Base-by-base conservation (phyloP, 768 basidiomycete species). In the Phaeotremella fagi region DNA sequence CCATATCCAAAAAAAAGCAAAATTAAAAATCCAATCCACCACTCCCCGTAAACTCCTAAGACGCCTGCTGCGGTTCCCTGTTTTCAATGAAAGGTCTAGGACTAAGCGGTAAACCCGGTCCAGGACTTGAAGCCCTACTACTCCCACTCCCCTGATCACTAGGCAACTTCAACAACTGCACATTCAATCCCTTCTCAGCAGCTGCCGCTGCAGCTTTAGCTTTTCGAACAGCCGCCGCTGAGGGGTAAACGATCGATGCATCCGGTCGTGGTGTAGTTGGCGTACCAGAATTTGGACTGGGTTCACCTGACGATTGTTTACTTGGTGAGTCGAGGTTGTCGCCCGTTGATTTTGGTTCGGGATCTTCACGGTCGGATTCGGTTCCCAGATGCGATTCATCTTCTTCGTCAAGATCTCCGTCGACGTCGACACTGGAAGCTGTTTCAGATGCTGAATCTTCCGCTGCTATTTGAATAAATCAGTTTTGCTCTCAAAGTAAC, bases 371-470 rank as follows among this genome's bases (percentile, higher is more conserved):
- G 20, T 52, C 29, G 26, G 44, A 41, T 37, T 48, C 22, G n/a
- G 55, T 36, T 7, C 43, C 23, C 22, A 52, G 29, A 27, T 36
- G 41, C 18, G 51, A 58, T 3, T 45, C 43, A n/a, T 46, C 35
- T 20, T 47, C 24, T 3, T 45, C 48, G 18, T 58, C 49, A 1
- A 36, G 1, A 31, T 58, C 56, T 5, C 46, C 48, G n/a, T 58
- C 56, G 27, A 6, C 18, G 38, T 41, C 38, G 22, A 12, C 55
- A 24, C 33, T 52, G 20, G 56, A 58, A 20, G 45, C 18, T n/a
- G n/a, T n/a, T 49, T 58, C 56, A 4, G 50, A 52, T 2, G 51
- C 51, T 16, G 56, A 58, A 27, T 58, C 56, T 37, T 58, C 56
- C 3, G 51, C 41, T 15, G 56, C 56, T 52, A 44, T 27, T 14